Base-by-base conservation (phyloP, 495 filamentous ascomycete genomes). In the Aspergillus leporis region DNA sequence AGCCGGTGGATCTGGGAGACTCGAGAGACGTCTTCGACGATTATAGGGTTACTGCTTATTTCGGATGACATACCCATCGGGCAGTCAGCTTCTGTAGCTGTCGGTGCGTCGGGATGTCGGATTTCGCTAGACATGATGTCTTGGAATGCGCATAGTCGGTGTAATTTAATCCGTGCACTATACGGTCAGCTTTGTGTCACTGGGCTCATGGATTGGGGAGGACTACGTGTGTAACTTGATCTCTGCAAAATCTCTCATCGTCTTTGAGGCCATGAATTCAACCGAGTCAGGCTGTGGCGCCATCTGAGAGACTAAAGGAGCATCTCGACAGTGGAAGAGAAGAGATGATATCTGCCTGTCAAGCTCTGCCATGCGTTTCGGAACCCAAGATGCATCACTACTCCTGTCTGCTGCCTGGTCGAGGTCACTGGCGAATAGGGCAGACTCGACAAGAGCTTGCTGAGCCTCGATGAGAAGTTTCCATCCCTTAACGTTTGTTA, bases 81-180 rank as follows among this genome's bases (percentile, higher is more conserved):
- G 14, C 41, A 32, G 19, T 43, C 0, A 16, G 22, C 10, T 10
- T 51, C 22, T 3, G 41, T 38, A 14, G 57, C 50, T 30, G 28
- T 46, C 25, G 36, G 28, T 18, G 43, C 32, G 13, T 45, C 22
- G 38, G 50, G 23, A 16, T 40, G 51, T 48, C 34, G 25, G 43
- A 21, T n/a, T 36, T 16, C 1, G 19, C 43, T 23, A 23, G 43
- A 47, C 19, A 47, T 22, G 2, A 78, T 63, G 53, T 83, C 78
- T 54, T 71, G 71, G 61, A 83, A 83, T 40, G 80, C 80, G 53
- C 68, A 72, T 55, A 78, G 81, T 12, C 78, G 78, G 49, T 83
- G 78, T 6, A 78, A 61, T 61, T 79, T 81, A 50, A 83, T 79
- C 45, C 76, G 65, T 18, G 80, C 77, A 66, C 79, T 82, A 46